Base-by-base conservation (phyloP, 2,329 filamentous ascomycete genomes). In the Beauveria caledonica region DNA sequence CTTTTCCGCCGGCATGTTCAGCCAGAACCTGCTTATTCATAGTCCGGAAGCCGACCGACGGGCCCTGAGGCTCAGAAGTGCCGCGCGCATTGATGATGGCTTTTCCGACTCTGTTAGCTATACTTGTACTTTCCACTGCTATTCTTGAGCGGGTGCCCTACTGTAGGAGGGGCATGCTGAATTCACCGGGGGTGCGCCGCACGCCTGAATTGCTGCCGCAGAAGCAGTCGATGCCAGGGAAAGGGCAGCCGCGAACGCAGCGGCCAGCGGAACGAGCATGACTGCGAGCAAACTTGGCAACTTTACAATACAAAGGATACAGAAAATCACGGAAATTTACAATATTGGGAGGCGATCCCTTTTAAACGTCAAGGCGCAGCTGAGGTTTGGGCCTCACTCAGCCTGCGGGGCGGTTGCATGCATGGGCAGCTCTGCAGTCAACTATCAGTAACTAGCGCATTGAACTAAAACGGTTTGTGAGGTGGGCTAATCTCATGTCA, bases 71-170 rank as follows among this genome's bases (percentile, higher is more conserved):
- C 45, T 63, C 62, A 23, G n/a, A 9, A 0, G 62, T 63, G 44
- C 62, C 62, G 3, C 62, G 52, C 3, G 62, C 51, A 21, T 61
- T 63, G 54, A 63, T 61, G 13, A 63, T 54, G 1, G 62, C 60
- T 62, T 56, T 46, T 5, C 5, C 25, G n/a, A 8, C 3, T 13
- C 6, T 17, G 33, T 58, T 45, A 58, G 56, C 13, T 6, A 19
- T 8, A 11, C 52, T 9, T 5, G 17, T 0, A 42, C 7, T 10
- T 19, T 25, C 5, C 25, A 8, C 27, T 11, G 7, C 2, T 3
- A 8, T n/a, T 36, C 10, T 5, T 4, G 8, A 8, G 15, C n/a
- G 21, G 21, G 23, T 19, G 10, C 9, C 36, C 5, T 48, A 61
- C 60, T 61, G 42, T 61, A 61, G 7, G 52, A 52, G 8, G 60